Conservation (phyloP, 257 asterid genomes). For the Solanum pimpinellifolium region DNA sequence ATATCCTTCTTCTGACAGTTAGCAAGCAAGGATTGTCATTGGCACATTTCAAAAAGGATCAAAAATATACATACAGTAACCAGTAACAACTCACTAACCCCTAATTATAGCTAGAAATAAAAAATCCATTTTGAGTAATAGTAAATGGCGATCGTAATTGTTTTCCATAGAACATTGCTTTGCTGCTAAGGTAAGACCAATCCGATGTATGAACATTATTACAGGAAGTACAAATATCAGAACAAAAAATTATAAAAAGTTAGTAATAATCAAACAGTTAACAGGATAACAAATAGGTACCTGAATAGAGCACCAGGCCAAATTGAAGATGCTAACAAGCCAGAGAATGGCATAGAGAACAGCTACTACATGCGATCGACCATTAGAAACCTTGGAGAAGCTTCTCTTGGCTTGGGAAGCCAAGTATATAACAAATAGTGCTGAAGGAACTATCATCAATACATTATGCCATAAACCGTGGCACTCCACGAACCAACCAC, state of each 20-base stretch:
- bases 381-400: slow-evolving; percentile 18
- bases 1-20: neutral
- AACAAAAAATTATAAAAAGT: neutral
- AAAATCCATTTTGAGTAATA: neutral
- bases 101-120: neutral
- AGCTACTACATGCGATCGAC: slow-evolving; percentile 24
- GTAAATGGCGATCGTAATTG: neutral
- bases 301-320: slow-evolving; percentile 36
- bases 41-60: neutral
- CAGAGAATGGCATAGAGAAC: slow-evolving; percentile 25
- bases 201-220: neutral
- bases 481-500: slow-evolving; percentile 15
- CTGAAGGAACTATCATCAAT: slow-evolving; percentile 15
- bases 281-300: neutral
- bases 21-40: neutral
- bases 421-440: slow-evolving; percentile 17
- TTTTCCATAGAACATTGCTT: neutral
- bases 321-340: slow-evolving; percentile 28
- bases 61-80: neutral
- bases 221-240: neutral
- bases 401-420: slow-evolving; percentile 31
- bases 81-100: neutral
- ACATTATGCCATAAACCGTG: slow-evolving; percentile 25
- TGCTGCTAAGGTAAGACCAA: neutral
- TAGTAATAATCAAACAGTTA: neutral